Conservation (phyloP, 1,284 basidiomycete genomes). For the Ganoderma leucocontextum region DNA sequence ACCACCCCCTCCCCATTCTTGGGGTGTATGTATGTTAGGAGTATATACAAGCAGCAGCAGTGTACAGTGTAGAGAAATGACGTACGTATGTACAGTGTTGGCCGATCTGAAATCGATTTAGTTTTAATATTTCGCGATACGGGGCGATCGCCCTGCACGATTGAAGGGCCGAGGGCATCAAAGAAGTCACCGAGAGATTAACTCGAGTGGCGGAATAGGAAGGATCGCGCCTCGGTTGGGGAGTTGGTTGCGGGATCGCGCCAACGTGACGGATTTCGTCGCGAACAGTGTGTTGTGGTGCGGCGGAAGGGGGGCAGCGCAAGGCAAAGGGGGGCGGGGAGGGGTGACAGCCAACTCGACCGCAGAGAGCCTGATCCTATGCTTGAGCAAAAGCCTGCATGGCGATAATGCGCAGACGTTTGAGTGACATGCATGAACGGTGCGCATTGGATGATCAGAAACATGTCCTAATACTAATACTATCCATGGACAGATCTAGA, state of each 20-base stretch:
- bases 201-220: slow-evolving; percentile 24
- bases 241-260: slow-evolving; percentile 17
- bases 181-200: slow-evolving; percentile 15
- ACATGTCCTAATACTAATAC: background rate
- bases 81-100: slow-evolving; percentile 27
- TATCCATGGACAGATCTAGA: background rate
- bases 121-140: background rate
- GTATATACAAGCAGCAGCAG: slow-evolving; percentile 21
- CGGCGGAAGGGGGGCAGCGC: too few species aligned
- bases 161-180: slow-evolving; percentile 10
- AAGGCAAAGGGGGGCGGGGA: background rate
- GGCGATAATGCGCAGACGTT: background rate
- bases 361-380: background rate
- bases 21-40: slow-evolving; percentile 19
- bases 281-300: background rate
- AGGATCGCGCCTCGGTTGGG: slow-evolving; percentile 19
- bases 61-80: slow-evolving; percentile 21
- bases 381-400: background rate
- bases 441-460: background rate
- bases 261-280: background rate
- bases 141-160: background rate
- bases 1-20: background rate
- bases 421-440: background rate
- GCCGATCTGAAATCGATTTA: slow-evolving; percentile 1
- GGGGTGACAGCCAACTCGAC: background rate